A percentile compares a stretch with the other conserved stretches of the same genome.
phyloP scores from a whole-genome alignment of 192 early-diverging fungal genomes.

The Funneliformis mosseae region DNA sequence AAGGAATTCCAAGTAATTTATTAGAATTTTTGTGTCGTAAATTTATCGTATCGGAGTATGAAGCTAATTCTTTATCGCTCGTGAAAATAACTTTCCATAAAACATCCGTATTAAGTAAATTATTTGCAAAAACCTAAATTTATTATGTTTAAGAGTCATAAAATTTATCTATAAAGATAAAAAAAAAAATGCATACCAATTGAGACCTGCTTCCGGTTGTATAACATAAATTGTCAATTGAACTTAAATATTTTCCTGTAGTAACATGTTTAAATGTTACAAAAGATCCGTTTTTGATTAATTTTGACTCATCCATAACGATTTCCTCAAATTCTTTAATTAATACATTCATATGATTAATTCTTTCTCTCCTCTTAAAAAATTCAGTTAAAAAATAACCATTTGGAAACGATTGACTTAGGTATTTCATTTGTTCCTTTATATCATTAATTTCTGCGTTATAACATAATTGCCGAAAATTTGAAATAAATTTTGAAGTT shows the following conservation, averaged over 20 bases:
- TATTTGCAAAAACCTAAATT: too few relatives aligned
- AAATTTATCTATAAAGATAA: too few relatives aligned
- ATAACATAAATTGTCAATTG: too few relatives aligned
- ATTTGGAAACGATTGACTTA: not conserved
- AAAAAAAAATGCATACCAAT: not conserved
- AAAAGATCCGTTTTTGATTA: not conserved
- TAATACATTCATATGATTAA: not conserved
- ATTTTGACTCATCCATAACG: not conserved
- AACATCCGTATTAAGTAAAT: too few relatives aligned
- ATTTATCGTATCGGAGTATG: too few relatives aligned
- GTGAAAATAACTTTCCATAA: too few relatives aligned
- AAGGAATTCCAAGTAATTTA: too few relatives aligned
- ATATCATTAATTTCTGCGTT: not conserved
- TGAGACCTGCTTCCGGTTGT: not conserved
- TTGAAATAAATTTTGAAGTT: not conserved
- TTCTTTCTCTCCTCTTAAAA: not conserved
- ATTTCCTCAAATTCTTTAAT: not conserved
- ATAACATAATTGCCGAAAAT: not conserved
- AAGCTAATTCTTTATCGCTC: too few relatives aligned
- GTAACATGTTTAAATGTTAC: not conserved
- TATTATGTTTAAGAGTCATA: too few relatives aligned
- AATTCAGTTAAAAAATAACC: not conserved
- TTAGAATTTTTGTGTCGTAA: too few relatives aligned
- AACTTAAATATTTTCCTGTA: not conserved
- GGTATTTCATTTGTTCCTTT: not conserved